Conservation (phyloP, 2,329 filamentous ascomycete genomes). For the Penicillium vulpinum region DNA sequence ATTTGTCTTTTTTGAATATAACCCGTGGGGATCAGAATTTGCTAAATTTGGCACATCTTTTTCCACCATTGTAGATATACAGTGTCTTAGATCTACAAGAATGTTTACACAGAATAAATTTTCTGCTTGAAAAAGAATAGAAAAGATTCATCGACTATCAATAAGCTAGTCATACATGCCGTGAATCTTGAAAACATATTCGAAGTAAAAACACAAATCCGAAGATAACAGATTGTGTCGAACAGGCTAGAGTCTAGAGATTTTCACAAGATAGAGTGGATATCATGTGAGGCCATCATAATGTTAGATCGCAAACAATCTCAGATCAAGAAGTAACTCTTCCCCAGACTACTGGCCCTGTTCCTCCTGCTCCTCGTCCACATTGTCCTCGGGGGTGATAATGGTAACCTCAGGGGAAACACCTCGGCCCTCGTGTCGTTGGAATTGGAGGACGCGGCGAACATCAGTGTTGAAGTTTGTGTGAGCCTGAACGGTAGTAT, state of each 20-base stretch:
- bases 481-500: not conserved
- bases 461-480: not conserved
- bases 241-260: not conserved
- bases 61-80: no score
- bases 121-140: not conserved
- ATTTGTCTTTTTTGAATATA: no score
- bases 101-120: not conserved
- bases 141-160: not conserved
- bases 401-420: not conserved
- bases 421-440: not conserved
- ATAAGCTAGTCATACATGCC: not conserved
- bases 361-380: not conserved
- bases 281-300: not conserved
- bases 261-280: not conserved
- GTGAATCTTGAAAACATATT: not conserved
- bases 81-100: not conserved
- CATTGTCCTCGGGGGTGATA: not conserved
- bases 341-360: not conserved
- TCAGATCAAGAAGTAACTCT: no score
- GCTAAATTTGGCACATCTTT: no score
- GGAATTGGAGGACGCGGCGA: not conserved
- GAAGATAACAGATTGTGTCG: not conserved
- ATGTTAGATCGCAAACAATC: not conserved
- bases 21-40: no score
- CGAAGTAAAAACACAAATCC: not conserved